Evolutionary conservation across 2,329 filamentous ascomycete genomes (phyloP).

Genomic region (Hortaea werneckii): DNA sequence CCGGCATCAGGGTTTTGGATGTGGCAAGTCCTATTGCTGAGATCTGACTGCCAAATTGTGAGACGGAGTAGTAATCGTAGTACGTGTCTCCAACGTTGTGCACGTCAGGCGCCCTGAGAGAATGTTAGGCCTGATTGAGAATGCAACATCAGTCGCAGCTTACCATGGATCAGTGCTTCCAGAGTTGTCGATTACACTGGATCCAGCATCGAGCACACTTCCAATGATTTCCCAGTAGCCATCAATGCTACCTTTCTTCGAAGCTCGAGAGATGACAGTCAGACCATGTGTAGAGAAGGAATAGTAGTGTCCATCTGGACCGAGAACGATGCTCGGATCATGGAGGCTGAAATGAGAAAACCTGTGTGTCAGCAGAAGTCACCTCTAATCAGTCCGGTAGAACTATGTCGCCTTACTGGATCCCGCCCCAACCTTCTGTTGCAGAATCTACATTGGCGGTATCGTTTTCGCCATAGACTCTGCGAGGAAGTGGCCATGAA

Average conservation of each 20-base stretch:
- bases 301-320: neutral
- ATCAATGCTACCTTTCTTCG: neutral
- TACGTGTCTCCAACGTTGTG: slow-evolving; percentile 47
- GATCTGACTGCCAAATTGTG: slow-evolving; percentile 49
- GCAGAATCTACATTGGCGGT: neutral
- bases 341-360: neutral
- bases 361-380: too few relatives aligned
- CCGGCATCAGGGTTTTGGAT: slow-evolving; percentile 39
- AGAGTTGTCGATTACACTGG: neutral
- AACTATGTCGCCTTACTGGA: too few relatives aligned
- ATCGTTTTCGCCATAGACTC: neutral
- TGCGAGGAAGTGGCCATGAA: neutral
- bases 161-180: neutral
- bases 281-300: neutral
- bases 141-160: neutral
- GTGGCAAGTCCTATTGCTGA: slow-evolving; percentile 53
- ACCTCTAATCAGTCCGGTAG: too few relatives aligned
- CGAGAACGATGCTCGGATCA: neutral
- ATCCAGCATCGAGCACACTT: neutral
- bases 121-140: too few relatives aligned
- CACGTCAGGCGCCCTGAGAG: slow-evolving; percentile 50
- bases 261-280: neutral
- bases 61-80: slow-evolving; percentile 59
- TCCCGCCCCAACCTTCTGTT: neutral
- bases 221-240: neutral